Percentiles rank a stretch among this genome's conserved stretches.
phyloP scores from a whole-genome alignment of 2,329 filamentous ascomycete genomes.

The Sporothrix curviconia region DNA sequence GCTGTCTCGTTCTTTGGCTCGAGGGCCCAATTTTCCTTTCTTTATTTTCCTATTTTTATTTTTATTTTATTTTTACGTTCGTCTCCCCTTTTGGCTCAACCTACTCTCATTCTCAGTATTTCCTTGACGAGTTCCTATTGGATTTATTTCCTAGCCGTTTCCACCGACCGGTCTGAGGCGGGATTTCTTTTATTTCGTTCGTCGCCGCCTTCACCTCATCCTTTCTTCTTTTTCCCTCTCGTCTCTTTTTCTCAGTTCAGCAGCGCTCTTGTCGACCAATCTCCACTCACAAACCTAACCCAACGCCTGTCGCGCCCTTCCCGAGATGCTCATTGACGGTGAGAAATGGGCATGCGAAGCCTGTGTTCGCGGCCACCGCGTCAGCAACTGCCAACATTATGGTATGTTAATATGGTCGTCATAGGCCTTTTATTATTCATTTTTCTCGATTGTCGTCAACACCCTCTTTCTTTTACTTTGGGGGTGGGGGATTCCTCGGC shows the following conservation, averaged over 20 bases:
- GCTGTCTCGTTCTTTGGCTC: no score
- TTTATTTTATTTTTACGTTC: constrained; percentile 1
- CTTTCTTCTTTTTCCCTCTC: neutral
- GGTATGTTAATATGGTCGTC: no score
- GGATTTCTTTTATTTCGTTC: constrained; percentile 1
- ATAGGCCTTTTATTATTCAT: constrained; percentile 24
- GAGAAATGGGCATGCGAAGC: constrained; percentile 98
- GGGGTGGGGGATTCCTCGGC: neutral
- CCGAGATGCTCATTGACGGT: constrained; percentile 75
- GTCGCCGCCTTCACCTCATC: neutral
- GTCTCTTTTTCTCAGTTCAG: neutral
- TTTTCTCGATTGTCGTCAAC: no score
- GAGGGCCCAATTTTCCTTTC: neutral
- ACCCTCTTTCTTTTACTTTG: no score
- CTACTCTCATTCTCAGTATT: neutral
- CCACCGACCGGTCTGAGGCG: neutral
- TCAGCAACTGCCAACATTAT: constrained; percentile 95
- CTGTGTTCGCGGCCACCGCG: constrained; percentile 95
- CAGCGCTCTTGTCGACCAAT: constrained; percentile 6
- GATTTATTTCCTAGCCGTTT: neutral
- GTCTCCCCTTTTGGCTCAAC: neutral
- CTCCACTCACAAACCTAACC: constrained; percentile 12
- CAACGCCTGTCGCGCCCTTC: constrained; percentile 12
- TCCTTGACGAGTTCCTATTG: neutral
- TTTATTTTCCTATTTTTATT: neutral